Evolutionary conservation across 2,329 filamentous ascomycete genomes (phyloP).

Genomic region (Claviceps purpurea): DNA sequence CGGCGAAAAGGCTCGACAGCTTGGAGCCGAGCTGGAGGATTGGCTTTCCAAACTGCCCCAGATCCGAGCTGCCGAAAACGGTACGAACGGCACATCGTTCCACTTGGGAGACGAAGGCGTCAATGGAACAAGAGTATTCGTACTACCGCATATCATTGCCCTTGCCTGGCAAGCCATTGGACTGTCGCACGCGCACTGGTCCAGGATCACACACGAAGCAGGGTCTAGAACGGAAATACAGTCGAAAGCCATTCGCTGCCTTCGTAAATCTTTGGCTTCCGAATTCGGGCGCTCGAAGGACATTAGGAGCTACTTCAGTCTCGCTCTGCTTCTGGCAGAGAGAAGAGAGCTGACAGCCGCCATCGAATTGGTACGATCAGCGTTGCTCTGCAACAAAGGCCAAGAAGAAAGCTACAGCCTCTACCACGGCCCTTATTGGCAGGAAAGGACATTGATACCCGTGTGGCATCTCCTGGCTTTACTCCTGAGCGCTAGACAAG

Average conservation of each 20-base stretch:
- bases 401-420: slow-evolving; percentile 29
- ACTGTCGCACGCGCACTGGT: slow-evolving; percentile 76
- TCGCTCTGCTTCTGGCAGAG: slow-evolving; percentile 79
- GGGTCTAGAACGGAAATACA: slow-evolving; percentile 60
- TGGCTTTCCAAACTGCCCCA: slow-evolving; percentile 53
- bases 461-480: slow-evolving; percentile 87
- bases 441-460: slow-evolving; percentile 56
- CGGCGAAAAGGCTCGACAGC: slow-evolving; percentile 62
- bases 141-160: slow-evolving; percentile 50
- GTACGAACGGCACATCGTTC: slow-evolving; percentile 14
- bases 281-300: slow-evolving; percentile 54
- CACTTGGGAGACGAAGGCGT: slow-evolving; percentile 17
- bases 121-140: slow-evolving; percentile 24
- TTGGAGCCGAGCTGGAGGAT: slow-evolving; percentile 59
- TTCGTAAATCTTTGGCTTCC: slow-evolving; percentile 59
- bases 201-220: slow-evolving; percentile 65
- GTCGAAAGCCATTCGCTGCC: slow-evolving; percentile 58
- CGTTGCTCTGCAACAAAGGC: slow-evolving; percentile 48
- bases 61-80: slow-evolving; percentile 13
- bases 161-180: slow-evolving; percentile 75
- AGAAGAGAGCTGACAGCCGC: slow-evolving; percentile 67
- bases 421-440: slow-evolving; percentile 38
- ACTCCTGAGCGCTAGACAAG: slow-evolving; percentile 72
- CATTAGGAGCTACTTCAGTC: slow-evolving; percentile 63
- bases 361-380: slow-evolving; percentile 68